Conservation (phyloP, 2,329 filamentous ascomycete genomes). For the Ustilaginoidea virens region DNA sequence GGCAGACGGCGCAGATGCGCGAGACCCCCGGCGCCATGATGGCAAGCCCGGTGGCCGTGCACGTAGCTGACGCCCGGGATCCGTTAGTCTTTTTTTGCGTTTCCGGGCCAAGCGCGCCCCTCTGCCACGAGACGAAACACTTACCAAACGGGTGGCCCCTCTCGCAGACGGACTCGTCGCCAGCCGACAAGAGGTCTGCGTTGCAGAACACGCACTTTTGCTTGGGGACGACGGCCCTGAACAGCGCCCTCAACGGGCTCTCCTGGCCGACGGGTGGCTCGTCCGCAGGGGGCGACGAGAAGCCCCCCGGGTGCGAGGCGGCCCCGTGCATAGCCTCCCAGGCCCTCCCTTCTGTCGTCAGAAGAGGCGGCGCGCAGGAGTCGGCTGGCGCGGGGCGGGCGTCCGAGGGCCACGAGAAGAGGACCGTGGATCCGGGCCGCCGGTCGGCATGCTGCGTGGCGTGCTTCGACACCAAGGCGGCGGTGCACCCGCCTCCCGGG, state of each 20-base stretch:
- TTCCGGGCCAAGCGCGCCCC: background rate
- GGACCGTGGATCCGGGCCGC: constrained; percentile 18
- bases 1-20: constrained; percentile 38
- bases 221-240: constrained; percentile 17
- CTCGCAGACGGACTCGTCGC: constrained; percentile 21
- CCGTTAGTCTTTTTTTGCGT: background rate
- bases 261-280: constrained; percentile 5
- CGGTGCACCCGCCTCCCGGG: constrained; percentile 34
- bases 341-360: constrained; percentile 38
- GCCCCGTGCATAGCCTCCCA: constrained; percentile 46
- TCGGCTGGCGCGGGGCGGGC: constrained; percentile 1
- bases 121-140: constrained; percentile 5
- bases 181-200: constrained; percentile 15
- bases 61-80: constrained; percentile 24
- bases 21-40: constrained; percentile 39
- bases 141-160: constrained; percentile 25
- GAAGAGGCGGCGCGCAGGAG: constrained; percentile 6
- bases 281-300: constrained; percentile 12
- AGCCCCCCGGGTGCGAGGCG: constrained; percentile 29
- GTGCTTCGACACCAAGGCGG: constrained; percentile 33
- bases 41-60: constrained; percentile 36
- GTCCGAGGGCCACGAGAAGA: constrained; percentile 19
- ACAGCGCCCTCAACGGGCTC: constrained; percentile 20
- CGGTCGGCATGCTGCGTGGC: constrained; percentile 33
- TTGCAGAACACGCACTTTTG: constrained; percentile 35